Percentiles rank a stretch among this genome's conserved stretches.
phyloP scores from a whole-genome alignment of 257 asterid genomes.

The Phtheirospermum japonicum region DNA sequence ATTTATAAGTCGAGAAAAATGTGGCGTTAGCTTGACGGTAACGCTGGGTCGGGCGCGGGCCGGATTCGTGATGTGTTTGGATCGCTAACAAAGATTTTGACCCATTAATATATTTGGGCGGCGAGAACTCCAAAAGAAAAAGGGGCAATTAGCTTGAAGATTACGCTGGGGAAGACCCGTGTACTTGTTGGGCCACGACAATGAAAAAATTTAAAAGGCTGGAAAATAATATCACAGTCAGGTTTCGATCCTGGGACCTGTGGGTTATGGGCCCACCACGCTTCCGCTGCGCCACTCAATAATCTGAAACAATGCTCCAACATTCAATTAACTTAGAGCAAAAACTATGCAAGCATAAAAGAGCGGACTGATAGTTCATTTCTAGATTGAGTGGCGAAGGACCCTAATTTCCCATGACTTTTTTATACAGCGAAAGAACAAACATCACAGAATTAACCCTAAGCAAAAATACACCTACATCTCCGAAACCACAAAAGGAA shows the following conservation, averaged over 20 bases:
- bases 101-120: too few species aligned
- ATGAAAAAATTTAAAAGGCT: background rate
- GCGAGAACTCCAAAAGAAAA: too few species aligned
- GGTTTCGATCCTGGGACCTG: conserved; percentile 99
- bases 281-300: conserved; percentile 99
- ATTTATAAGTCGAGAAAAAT: background rate
- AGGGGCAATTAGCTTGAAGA: conserved; percentile 32
- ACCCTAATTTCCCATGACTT: too few species aligned
- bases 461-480: too few species aligned
- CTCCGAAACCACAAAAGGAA: too few species aligned
- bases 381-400: too few species aligned
- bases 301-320: background rate
- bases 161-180: conserved; percentile 22
- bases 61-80: background rate
- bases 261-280: conserved; percentile 99
- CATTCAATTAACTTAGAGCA: background rate
- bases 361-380: too few species aligned
- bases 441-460: too few species aligned
- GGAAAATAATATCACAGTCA: conserved; percentile 66
- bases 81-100: too few species aligned
- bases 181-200: too few species aligned
- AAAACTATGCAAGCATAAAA: too few species aligned
- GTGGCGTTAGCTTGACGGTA: conserved; percentile 33
- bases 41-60: conserved; percentile 21
- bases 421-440: too few species aligned